Conservation (phyloP, 1,284 basidiomycete genomes). For the Earliella scabrosa region DNA sequence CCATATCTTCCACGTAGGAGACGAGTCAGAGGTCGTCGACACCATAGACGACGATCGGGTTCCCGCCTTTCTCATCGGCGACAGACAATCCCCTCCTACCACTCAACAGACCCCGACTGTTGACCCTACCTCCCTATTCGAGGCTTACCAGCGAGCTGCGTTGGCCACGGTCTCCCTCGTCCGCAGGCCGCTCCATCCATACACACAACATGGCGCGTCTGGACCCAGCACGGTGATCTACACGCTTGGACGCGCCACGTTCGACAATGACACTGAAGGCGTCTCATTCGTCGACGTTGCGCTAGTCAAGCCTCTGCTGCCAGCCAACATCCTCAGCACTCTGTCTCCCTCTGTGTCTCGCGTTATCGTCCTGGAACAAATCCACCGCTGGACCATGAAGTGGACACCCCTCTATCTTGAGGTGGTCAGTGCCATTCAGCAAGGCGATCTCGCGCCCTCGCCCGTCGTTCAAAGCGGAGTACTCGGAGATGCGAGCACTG, state of each 20-base stretch:
- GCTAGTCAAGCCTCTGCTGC: constrained; percentile 77
- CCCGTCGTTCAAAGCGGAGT: constrained; percentile 65
- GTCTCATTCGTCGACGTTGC: constrained; percentile 73
- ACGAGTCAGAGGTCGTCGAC: constrained; percentile 36
- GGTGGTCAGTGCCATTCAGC: constrained; percentile 75
- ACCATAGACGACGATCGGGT: constrained; percentile 63
- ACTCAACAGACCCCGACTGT: constrained; percentile 19
- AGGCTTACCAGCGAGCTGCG: constrained; percentile 66
- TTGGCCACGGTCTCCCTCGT: constrained; percentile 65
- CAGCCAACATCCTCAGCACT: constrained; percentile 63
- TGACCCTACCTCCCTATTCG: constrained; percentile 43
- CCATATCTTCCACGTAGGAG: constrained; percentile 72
- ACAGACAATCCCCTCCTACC: constrained; percentile 36
- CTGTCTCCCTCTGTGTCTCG: constrained; percentile 71
- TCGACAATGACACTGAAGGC: constrained; percentile 52
- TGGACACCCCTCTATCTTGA: constrained; percentile 92
- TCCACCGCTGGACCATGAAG: constrained; percentile 77
- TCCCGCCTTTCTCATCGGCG: constrained; percentile 58
- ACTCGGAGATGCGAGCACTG: constrained; percentile 53
- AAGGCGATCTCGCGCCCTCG: constrained; percentile 50
- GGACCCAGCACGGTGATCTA: constrained; percentile 73
- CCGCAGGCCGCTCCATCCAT: constrained; percentile 63
- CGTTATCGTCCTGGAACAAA: constrained; percentile 87
- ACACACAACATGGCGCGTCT: constrained; percentile 47
- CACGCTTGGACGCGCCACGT: constrained; percentile 64